Evolutionary conservation across 1,284 basidiomycete species (phyloP), one percentile per base, ranked within the genome.

Genomic region (Earliella scabrosa): DNA sequence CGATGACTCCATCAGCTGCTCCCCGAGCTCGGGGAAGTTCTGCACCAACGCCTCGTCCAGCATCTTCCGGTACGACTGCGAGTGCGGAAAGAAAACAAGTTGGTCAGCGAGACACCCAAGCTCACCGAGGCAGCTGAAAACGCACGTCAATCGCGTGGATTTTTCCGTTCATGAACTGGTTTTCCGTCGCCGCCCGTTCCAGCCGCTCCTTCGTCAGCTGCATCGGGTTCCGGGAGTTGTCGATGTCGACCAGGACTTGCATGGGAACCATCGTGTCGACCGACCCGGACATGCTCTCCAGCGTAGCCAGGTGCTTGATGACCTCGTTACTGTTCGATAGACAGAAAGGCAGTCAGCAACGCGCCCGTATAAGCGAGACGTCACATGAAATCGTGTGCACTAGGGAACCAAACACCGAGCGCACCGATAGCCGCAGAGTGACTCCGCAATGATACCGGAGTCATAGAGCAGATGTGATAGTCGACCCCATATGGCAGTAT

Each of bases 131-230:
- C 16, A 23, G 18, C 46, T 23, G 21, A n/a, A 6, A 16, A 73
- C 81, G 66, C 63, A 92, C 90, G 50, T 83, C 79, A 27, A 93
- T 80, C 3, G 90, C 89, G 41, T 82, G 79, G 41, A 93, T 87
- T 67, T 93, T 93, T n/a, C 89, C 92, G 68, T 93, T 92, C 82
- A 93, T 91, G 65, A 92, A 93, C 70, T 92, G 90, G 68, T 93
- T 94, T 73, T 93, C 91, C 1, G 89, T 89, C 21, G 90, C 88
- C 0, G 90, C 83, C 47, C 90, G 80, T 70, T 93, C 91, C 13
- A 93, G 70, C 44, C 87, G 78, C 58, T 93, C 89, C 58, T 84
- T 83, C 11, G 91, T 93, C 58, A 92, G 76, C 64, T 84, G 81
- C 82, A 90, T 87, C 2, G 91, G 91, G 67, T 93, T 93, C 53